These are phyloP conservation scores for Vitis hybrid DNA, from an alignment of 177 flowering plant genomes.

Conservation along the genomic window DNA sequence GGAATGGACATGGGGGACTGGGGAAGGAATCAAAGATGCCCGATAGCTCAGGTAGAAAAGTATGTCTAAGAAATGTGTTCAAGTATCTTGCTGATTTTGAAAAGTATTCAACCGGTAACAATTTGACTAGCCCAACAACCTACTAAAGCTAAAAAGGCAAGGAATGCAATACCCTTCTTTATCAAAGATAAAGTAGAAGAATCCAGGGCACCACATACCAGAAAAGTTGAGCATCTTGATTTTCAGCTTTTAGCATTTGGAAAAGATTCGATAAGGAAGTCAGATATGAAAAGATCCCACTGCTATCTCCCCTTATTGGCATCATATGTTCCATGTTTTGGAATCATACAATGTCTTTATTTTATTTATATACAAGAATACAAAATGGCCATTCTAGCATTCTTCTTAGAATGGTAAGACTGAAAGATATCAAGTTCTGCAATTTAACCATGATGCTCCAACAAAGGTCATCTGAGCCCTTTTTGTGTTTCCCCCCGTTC, in stretches of 20 bases:
- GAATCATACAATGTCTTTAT: neutral
- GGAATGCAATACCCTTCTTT: conserved; percentile 29
- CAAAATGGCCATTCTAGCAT: neutral
- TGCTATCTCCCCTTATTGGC: neutral
- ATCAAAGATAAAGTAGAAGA: conserved; percentile 17
- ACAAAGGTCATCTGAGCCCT: too few relatives aligned
- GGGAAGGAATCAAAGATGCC: too few relatives aligned
- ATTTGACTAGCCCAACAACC: neutral
- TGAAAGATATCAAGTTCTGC: too few relatives aligned
- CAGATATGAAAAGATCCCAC: conserved; percentile 2
- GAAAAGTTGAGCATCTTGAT: conserved; percentile 7
- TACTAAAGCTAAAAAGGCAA: conserved; percentile 8
- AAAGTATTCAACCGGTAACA: neutral
- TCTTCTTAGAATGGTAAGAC: too few relatives aligned
- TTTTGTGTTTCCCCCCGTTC: too few relatives aligned
- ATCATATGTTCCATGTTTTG: neutral
- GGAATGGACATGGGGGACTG: too few relatives aligned
- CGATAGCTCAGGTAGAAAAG: too few relatives aligned
- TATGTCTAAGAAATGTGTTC: neutral
- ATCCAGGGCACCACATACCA: conserved; percentile 11
- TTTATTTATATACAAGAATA: neutral
- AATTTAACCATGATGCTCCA: too few relatives aligned
- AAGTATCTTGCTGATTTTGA: neutral
- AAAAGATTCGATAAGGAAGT: conserved; percentile 8
- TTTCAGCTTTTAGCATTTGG: conserved; percentile 14